Evolutionary conservation across 257 asterid genomes (phyloP).

Genomic region (Solanum phureja): DNA sequence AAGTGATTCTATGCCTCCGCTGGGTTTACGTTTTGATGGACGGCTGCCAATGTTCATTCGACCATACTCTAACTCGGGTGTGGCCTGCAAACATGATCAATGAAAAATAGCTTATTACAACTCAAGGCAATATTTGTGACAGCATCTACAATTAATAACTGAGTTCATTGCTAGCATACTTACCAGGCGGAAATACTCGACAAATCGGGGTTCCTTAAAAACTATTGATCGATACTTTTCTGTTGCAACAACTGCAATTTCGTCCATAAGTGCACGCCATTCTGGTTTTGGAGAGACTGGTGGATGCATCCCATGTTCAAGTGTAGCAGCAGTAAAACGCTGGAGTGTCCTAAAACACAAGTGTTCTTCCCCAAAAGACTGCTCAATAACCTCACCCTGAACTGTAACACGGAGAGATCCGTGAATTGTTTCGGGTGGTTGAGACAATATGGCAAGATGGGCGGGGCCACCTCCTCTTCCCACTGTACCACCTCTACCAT

Average conservation of each 20-base stretch:
- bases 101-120: not conserved
- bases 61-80: slow-evolving; percentile 48
- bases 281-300: slow-evolving; percentile 43
- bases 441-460: slow-evolving; percentile 52
- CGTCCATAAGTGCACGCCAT: slow-evolving; percentile 49
- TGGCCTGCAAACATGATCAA: slow-evolving; percentile 22
- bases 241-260: slow-evolving; percentile 27
- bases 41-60: slow-evolving; percentile 55
- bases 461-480: slow-evolving; percentile 61
- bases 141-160: not conserved
- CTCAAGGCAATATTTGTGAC: not conserved
- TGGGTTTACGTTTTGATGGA: slow-evolving; percentile 44
- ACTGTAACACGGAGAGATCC: slow-evolving; percentile 46
- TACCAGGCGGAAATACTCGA: slow-evolving; percentile 48
- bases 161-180: not conserved
- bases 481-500: slow-evolving; percentile 51
- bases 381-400: slow-evolving; percentile 53
- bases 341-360: slow-evolving; percentile 44
- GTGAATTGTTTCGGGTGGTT: slow-evolving; percentile 45
- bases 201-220: slow-evolving; percentile 43
- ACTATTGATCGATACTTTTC: slow-evolving; percentile 39
- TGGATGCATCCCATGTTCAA: slow-evolving; percentile 47
- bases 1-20: slow-evolving; percentile 51
- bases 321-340: slow-evolving; percentile 43
- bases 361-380: slow-evolving; percentile 45